phyloP scores from a whole-genome alignment of 106 monocot genomes.

The Alisma plantagoaquatica region DNA sequence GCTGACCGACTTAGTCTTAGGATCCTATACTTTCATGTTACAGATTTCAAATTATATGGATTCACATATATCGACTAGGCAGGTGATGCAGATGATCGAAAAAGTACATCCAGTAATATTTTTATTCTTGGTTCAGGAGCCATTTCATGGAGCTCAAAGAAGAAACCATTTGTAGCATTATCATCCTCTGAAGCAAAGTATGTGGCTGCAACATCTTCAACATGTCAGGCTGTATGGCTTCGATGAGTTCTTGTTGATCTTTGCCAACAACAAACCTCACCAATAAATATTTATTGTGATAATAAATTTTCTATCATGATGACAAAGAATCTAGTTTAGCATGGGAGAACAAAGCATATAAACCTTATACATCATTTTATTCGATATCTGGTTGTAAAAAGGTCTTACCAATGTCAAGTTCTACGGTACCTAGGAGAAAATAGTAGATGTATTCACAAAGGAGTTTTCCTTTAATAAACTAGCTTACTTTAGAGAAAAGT shows the following conservation, averaged over 20 bases:
- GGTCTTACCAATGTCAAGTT: too few relatives aligned
- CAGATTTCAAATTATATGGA: not conserved
- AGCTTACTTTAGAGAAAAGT: too few relatives aligned
- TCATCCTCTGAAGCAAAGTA: too few relatives aligned
- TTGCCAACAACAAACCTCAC: not conserved
- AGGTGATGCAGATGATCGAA: constrained; percentile 1
- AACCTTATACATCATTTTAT: too few relatives aligned
- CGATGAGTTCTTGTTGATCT: not conserved
- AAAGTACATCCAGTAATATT: constrained; percentile 4
- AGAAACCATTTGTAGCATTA: not conserved
- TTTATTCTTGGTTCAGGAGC: not conserved
- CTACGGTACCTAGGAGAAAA: too few relatives aligned
- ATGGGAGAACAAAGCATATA: too few relatives aligned
- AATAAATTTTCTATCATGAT: too few relatives aligned
- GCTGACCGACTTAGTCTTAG: not conserved
- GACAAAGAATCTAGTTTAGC: too few relatives aligned
- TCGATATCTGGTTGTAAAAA: too few relatives aligned
- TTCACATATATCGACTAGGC: constrained; percentile 6
- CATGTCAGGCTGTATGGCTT: constrained; percentile 1
- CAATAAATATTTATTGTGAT: too few relatives aligned
- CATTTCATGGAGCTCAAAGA: constrained; percentile 6
- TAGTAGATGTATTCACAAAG: too few relatives aligned
- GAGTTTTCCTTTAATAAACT: too few relatives aligned
- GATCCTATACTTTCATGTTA: not conserved
- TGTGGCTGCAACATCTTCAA: not conserved